Percentiles rank a stretch among this genome's conserved stretches.
Evolutionary conservation across 2,329 filamentous ascomycete genomes (phyloP).

Genomic region (Xylariaceae sp.): DNA sequence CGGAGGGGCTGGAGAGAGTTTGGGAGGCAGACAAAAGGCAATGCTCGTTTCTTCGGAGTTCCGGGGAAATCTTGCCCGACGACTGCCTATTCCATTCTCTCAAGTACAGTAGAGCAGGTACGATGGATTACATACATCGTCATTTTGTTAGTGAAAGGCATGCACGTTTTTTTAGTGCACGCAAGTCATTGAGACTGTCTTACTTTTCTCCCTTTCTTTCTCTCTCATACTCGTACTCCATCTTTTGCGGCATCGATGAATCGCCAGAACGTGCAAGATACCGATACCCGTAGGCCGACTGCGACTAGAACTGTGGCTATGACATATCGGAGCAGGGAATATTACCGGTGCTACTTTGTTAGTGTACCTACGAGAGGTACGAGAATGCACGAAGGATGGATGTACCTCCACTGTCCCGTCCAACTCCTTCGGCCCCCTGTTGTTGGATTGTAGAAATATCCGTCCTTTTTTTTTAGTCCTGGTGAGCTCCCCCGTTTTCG

Average conservation of each 20-base stretch:
- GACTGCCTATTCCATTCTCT: neutral
- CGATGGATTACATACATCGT: too few species aligned
- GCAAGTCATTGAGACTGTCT: neutral
- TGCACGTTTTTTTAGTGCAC: neutral
- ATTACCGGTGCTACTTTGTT: neutral
- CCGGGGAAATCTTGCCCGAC: neutral
- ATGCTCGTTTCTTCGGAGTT: neutral
- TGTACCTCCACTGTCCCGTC: too few species aligned
- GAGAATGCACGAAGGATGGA: too few species aligned
- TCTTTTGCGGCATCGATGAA: too few species aligned
- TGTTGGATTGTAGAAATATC: too few species aligned
- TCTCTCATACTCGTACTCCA: neutral
- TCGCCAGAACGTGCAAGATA: too few species aligned
- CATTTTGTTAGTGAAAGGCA: neutral
- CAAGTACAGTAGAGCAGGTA: neutral
- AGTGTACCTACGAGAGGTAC: neutral
- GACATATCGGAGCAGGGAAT: neutral
- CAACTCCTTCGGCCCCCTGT: too few species aligned
- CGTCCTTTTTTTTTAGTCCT: too few species aligned
- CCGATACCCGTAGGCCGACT: too few species aligned
- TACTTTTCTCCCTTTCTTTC: neutral
- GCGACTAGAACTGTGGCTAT: neutral
- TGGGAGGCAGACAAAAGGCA: neutral
- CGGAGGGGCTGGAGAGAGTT: neutral
- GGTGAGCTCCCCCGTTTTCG: too few species aligned